These are phyloP conservation scores for Solanum dulcamara DNA, from an alignment of 257 asterid genomes.

Conservation along the genomic window DNA sequence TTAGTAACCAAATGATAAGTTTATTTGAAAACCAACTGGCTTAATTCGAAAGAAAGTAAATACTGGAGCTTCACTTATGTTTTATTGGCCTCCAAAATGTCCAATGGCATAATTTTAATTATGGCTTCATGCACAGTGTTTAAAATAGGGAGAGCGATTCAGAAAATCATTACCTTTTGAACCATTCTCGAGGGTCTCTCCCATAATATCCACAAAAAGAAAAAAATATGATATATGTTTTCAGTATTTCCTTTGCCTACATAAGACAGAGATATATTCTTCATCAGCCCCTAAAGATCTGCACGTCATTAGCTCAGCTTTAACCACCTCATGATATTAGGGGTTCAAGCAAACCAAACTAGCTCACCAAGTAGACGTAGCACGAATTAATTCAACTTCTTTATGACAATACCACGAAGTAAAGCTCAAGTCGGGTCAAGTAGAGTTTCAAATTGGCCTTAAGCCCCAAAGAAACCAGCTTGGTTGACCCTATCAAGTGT, in stretches of 20 bases:
- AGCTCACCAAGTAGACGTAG: not conserved
- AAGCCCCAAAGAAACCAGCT: not conserved
- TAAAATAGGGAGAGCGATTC: not conserved
- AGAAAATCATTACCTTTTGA: not conserved
- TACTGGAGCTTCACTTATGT: not conserved
- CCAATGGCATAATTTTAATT: not conserved
- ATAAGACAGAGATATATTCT: not conserved
- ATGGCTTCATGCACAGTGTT: not conserved
- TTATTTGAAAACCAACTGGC: not conserved
- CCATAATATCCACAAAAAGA: not conserved
- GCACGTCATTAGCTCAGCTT: not conserved
- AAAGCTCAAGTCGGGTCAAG: not conserved
- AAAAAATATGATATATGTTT: not conserved
- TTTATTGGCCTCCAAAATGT: not conserved
- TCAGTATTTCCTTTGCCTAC: not conserved
- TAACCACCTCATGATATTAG: not conserved
- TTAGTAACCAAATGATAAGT: not conserved
- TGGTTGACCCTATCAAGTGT: not conserved
- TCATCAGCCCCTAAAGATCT: not conserved
- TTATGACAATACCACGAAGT: not conserved
- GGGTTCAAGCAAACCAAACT: not conserved
- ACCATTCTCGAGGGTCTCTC: not conserved
- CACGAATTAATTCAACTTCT: not conserved
- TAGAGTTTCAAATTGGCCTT: not conserved
- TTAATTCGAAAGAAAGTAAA: not conserved